Base-by-base conservation (phyloP, 108 stramenopile species). In the Asterionellopsis glacialis region DNA sequence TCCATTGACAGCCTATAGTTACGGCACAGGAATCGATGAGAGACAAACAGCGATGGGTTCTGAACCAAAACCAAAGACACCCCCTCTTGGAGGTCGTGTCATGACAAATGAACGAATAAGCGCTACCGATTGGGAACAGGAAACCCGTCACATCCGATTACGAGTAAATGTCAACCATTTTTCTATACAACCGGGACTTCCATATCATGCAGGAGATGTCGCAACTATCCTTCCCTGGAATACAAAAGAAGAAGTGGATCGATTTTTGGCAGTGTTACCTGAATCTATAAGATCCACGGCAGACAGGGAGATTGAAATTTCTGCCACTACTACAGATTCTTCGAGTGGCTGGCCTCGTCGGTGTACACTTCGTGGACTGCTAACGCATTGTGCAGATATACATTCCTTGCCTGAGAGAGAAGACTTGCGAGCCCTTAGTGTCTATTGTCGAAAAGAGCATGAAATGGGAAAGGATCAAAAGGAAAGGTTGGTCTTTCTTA, bases 311-410 rank as follows among this genome's bases (percentile, higher is more conserved):
- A 24, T 92, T 15, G 49, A 53, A 44, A 84, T 91, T 48, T 24
- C 23, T 22, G 15, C 52, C 3, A 27, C 43, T 15, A 19, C 22
- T 51, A 13, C 39, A 14, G 60, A 41, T 18, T 22, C 41, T 27
- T 19, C 41, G 28, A 7, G 49, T 52, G 70, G 64, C 3, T 89
- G 91, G 91, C 91, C 87, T 0, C 19, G 49, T 22, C 49, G 25
- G 12, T 87, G 81, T 61, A 93, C 91, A 24, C 57, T 93, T 10
- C 80, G 87, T 14, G 75, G 83, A 28, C 76, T 84, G 59, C 56
- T 93, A 27, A 85, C 77, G 10, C 76, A 80, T 59, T 93, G 87
- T 49, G 88, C 88, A 10, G 91, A 89, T 53, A 87, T 93, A 58
- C 81, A 84, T 41, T 65, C 83, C 0, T 67, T 81, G 11, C 85